These are phyloP conservation scores for Oehlia diaphana DNA, from an alignment of 192 early-diverging fungal genomes.

Conservation along the genomic window DNA sequence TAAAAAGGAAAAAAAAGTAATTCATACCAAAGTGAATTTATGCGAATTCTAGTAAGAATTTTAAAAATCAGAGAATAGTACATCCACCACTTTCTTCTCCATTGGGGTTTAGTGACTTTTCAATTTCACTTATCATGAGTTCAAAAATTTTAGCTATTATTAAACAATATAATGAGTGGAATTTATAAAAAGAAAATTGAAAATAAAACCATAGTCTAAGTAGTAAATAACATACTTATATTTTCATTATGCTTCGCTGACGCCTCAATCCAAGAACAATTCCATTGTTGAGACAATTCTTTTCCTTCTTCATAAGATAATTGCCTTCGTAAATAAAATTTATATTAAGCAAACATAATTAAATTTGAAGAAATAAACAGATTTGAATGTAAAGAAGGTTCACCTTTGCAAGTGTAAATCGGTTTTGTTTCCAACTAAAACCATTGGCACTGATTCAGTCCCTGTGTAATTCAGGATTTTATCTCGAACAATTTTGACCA, in stretches of 20 bases:
- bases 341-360: background rate
- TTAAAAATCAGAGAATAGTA: constrained; percentile 40
- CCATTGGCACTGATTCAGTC: constrained; percentile 85
- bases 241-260: constrained; percentile 93
- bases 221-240: constrained; percentile 57
- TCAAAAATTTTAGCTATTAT: constrained; percentile 70
- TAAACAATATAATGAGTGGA: constrained; percentile 5
- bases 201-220: background rate
- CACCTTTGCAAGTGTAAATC: constrained; percentile 76
- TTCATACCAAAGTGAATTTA: background rate
- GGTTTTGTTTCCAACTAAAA: constrained; percentile 91
- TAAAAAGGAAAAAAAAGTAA: background rate
- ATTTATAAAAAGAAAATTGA: background rate
- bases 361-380: background rate
- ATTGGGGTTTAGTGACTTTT: constrained; percentile 66
- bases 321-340: constrained; percentile 48
- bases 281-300: constrained; percentile 77
- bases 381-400: background rate
- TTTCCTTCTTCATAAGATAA: constrained; percentile 79
- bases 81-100: constrained; percentile 57
- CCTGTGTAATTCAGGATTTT: constrained; percentile 94
- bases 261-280: constrained; percentile 85
- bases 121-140: constrained; percentile 80
- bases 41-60: background rate
- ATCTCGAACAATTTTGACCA: constrained; percentile 85